These are phyloP conservation scores for Cupressus sempervirens DNA, from an alignment of 75 land plant genomes.

Conservation along the genomic window DNA sequence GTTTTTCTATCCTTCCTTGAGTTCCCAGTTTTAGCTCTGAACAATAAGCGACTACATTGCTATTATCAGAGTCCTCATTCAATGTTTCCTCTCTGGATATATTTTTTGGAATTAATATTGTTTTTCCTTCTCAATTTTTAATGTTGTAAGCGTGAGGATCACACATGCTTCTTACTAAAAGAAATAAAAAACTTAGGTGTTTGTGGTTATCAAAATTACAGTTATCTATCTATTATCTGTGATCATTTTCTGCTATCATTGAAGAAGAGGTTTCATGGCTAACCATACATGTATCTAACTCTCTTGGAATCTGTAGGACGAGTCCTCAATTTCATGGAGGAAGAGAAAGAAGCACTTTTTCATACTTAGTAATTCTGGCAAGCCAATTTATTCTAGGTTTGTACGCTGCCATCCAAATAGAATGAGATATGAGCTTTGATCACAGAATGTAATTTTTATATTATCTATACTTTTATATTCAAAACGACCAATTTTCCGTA, in stretches of 20 bases:
- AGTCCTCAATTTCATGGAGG: slow-evolving; percentile 86
- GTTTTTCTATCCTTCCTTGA: too few species aligned
- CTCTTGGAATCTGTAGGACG: slow-evolving; percentile 65
- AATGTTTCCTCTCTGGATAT: not conserved
- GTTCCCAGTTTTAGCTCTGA: too few species aligned
- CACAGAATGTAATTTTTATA: not conserved
- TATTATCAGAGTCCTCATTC: not conserved
- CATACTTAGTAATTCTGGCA: slow-evolving; percentile 89
- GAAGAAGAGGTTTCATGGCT: not conserved
- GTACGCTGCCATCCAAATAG: not conserved
- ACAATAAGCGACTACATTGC: too few species aligned
- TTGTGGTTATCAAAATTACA: not conserved
- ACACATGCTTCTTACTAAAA: not conserved
- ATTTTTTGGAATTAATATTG: not conserved
- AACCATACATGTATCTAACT: not conserved
- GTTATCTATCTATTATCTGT: not conserved
- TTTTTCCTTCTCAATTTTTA: not conserved
- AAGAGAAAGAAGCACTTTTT: slow-evolving; percentile 94
- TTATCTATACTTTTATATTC: not conserved
- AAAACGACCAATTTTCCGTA: not conserved
- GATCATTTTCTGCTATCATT: not conserved
- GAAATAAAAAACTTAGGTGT: not conserved
- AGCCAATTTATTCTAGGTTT: slow-evolving; percentile 95
- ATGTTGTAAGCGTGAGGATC: not conserved
- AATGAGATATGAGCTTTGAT: slow-evolving; percentile 4